Percentiles rank a stretch among this genome's conserved stretches.
Conservation (phyloP, 495 filamentous ascomycete species). For the Xylaria nigripes region DNA sequence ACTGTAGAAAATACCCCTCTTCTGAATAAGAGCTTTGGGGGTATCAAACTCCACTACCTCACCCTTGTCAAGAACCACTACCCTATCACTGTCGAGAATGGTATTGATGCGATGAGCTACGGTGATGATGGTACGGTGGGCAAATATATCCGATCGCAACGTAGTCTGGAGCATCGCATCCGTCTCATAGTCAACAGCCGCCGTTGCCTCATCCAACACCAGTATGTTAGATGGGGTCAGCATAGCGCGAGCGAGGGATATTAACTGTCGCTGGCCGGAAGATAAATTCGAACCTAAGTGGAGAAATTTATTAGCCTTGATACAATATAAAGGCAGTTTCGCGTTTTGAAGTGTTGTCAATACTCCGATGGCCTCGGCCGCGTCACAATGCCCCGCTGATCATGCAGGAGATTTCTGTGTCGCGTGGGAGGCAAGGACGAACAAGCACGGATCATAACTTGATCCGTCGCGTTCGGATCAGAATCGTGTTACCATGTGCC, state of each 20-base stretch:
- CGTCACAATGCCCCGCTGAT: neutral
- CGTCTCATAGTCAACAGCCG: conserved; percentile 91
- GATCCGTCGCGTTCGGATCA: neutral
- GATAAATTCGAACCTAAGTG: conserved; percentile 63
- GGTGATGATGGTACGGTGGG: conserved; percentile 91
- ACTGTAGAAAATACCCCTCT: conserved; percentile 37
- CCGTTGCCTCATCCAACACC: conserved; percentile 95
- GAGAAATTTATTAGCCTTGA: conserved; percentile 23
- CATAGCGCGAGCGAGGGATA: conserved; percentile 87
- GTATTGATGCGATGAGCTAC: conserved; percentile 98
- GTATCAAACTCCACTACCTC: conserved; percentile 43
- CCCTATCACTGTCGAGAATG: conserved; percentile 85
- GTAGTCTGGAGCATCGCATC: conserved; percentile 73
- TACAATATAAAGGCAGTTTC: conserved; percentile 7
- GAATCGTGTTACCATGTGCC: neutral
- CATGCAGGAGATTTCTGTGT: conserved; percentile 17
- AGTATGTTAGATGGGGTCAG: conserved; percentile 95
- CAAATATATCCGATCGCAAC: conserved; percentile 58
- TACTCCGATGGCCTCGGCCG: neutral
- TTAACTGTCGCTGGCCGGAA: conserved; percentile 82
- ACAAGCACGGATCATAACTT: neutral
- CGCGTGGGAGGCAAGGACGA: conserved; percentile 1
- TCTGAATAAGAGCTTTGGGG: conserved; percentile 35
- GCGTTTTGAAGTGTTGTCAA: neutral
- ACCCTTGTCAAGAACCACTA: conserved; percentile 63